phyloP scores from a whole-genome alignment of 1,284 basidiomycete species.

The Rhodotorula mucilaginosa region DNA sequence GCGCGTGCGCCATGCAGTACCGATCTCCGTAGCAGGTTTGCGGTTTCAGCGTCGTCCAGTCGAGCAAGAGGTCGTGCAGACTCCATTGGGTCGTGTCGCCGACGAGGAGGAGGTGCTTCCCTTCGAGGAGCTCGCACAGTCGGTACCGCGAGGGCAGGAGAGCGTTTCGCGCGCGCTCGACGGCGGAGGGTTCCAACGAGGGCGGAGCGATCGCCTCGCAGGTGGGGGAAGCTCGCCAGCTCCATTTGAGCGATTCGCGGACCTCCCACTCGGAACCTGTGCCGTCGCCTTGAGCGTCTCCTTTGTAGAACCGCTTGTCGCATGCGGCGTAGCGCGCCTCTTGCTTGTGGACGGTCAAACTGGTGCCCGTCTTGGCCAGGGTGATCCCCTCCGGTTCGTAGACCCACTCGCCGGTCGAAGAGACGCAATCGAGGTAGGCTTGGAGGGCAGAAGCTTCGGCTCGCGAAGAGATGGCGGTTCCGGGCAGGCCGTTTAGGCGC shows the following conservation, averaged over 20 bases:
- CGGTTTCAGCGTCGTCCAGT: slow-evolving; percentile 42
- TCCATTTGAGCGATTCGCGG: slow-evolving; percentile 44
- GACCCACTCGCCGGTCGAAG: slow-evolving; percentile 42
- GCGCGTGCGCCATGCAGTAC: slow-evolving; percentile 46
- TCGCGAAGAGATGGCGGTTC: slow-evolving; percentile 37
- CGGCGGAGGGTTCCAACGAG: background rate
- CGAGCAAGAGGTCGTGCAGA: slow-evolving; percentile 46
- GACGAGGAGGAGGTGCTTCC: slow-evolving; percentile 44
- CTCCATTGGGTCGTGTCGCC: slow-evolving; percentile 45
- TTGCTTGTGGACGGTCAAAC: slow-evolving; percentile 46
- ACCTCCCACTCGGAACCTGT: slow-evolving; percentile 38
- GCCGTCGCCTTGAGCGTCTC: background rate
- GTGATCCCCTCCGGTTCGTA: slow-evolving; percentile 32
- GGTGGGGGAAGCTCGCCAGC: slow-evolving; percentile 38
- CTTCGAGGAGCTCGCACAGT: slow-evolving; percentile 42
- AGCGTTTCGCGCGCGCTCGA: background rate
- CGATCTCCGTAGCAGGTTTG: slow-evolving; percentile 45
- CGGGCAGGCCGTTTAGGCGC: slow-evolving; percentile 39
- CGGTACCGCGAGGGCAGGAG: slow-evolving; percentile 20
- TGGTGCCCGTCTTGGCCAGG: slow-evolving; percentile 11
- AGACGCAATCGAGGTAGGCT: slow-evolving; percentile 43
- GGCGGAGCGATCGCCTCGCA: slow-evolving; percentile 21
- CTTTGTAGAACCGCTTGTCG: slow-evolving; percentile 46
- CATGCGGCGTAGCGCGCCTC: slow-evolving; percentile 41
- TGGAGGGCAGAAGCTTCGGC: slow-evolving; percentile 40